Evolutionary conservation across 768 basidiomycete genomes (phyloP), one percentile per base, ranked within the genome.

Genomic region (Crepidotus variabilis): DNA sequence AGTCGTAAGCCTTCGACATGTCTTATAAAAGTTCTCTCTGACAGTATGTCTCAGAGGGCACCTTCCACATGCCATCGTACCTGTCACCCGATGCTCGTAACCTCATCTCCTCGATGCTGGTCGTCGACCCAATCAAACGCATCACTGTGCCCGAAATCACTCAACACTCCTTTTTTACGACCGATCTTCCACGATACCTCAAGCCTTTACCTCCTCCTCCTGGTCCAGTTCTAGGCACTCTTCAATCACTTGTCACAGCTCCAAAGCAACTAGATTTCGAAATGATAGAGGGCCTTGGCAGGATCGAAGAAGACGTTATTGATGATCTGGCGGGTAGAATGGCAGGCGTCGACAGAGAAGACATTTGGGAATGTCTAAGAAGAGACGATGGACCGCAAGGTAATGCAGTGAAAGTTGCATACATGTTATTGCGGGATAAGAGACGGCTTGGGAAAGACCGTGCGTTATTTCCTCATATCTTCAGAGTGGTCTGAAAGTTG

Each of bases 341-440:
- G 76, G 71, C 80, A 0, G 88, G 85, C 0, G 86, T 94, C 10
- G 82, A 83, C 57, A 84, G 85, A 70, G 88, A 93, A 1, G 92
- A 94, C 60, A 83, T 98, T 2, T 93, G 91, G 92, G 86, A 88
- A 48, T 88, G 87, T 65, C 71, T 98, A 59, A 81, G 88, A 57
- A 75, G 85, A 61, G 88, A 94, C 52, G 93, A 95, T 60, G 94
- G 91, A 0, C 78, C 84, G 43, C 86, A 88, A 58, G 92, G 94
- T 36, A 97, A 98, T 67, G 87, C 92, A 53, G 88, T 98, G 67
- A 95, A 97, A 72, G 94, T 99, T 6, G 94, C 96, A 0, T 99
- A 98, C 71, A 86, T 94, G 83, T 78, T 99, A 3, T 77, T 97
- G 47, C 78, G 93, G 55, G 96, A 99, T 66, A 94, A 94, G 74